Evolutionary conservation across 805 yeast species (phyloP), one percentile per base, ranked within the genome.

Genomic region (Candida andamanensis): DNA sequence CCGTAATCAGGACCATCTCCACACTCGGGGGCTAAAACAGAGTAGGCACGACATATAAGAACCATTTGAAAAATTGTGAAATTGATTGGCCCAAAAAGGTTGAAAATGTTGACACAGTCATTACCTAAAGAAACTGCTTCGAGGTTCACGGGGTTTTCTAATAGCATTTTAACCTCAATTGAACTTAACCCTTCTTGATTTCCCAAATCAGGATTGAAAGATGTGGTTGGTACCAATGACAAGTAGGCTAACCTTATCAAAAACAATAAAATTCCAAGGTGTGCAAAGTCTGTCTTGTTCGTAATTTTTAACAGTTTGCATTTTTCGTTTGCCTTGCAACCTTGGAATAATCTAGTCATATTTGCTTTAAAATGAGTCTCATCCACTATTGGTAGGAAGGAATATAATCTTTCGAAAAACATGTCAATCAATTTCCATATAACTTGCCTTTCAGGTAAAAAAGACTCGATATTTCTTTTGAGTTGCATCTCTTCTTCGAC

Each of bases 1-100:
- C 78, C 78, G 32, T 77, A 80, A 46, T 75, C 83, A 4, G 63
- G 58, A 1, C 72, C 67, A 45, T 74, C 79, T 12, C 79, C 80
- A 40, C 72, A 74, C 36, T 68, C 74, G 0, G 78, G 78, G 0
- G 74, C 54, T 30, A 50, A 59, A 29, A 56, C 61, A 38, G 54
- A 69, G 47, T 76, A 78, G 21, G 72, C 50, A 39, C 75, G 62
- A 63, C 74, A 62, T 38, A 72, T 54, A 25, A 76, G 39, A 6
- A 73, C 64, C 45, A 75, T 72, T 43, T 76, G 81, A 29, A 78
- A 53, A 6, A 76, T 60, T 0, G 67, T 61, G 11, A 78, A 42
- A n/a, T 74, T 68, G 24, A 74, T 61, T 37, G 69, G 57, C 11
- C 42, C 47, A 12, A 42, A 37, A 9, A 57, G 21, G 22, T 58